Percentiles rank a stretch among this genome's conserved stretches.
Conservation (phyloP, 306 rosid species). For the cucumber (Cucumis sativus) region Cucumber_9930_V3 NC_026657.2:33660001-33660500, state of each 20-base stretch:
- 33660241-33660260: conserved; percentile 1
- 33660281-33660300: neutral
- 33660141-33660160: neutral
- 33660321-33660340: too few species aligned
- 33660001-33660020: neutral
- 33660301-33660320: neutral
- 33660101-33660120: neutral
- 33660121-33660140: neutral
- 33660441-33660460: too few species aligned
- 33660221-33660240: conserved; percentile 5
- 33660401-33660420: too few species aligned
- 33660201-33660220: neutral
- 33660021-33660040: conserved; percentile 8
- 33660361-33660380: neutral
- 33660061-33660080: neutral
- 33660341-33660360: neutral
- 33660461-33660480: too few species aligned
- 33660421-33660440: neutral
- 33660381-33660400: too few species aligned
- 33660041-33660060: conserved; percentile 4
- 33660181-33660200: neutral
- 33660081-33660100: neutral
- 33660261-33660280: neutral
- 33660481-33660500: too few species aligned
- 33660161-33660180: neutral